Base-by-base conservation (phyloP, 139 green algal genomes). In the Yamagishiella unicocca region DNA sequence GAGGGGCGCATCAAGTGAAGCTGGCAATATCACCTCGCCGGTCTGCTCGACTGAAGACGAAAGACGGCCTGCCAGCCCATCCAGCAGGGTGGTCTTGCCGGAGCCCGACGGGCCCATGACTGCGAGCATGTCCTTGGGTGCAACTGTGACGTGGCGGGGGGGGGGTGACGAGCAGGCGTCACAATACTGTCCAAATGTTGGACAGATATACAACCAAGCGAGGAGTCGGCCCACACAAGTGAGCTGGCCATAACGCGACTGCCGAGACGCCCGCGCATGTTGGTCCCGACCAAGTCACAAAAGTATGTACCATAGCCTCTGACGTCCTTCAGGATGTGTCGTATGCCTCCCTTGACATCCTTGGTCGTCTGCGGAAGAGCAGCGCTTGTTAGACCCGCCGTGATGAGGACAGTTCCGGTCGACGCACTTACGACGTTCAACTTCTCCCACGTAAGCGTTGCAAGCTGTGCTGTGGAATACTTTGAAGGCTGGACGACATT, bases 1-100 rank as follows among this genome's bases (percentile, higher is more conserved):
- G n/a, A n/a, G n/a, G n/a, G n/a, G n/a, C n/a, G n/a, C n/a, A n/a
- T n/a, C n/a, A n/a, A n/a, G n/a, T n/a, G n/a, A n/a, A n/a, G n/a
- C n/a, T n/a, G n/a, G n/a, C n/a, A 58, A 17, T 82, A 0, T 79
- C 58, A 77, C 78, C 19, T 68, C 29, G 54, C 79, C 80, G 31
- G 67, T 70, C 31, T 25, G 25, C 2, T 40, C 45, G 14, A 90
- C 35, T 12, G 71, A 74, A 10, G 31, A 4, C 6, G 55, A 27
- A 17, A 82, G 76, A 8, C 90, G 76, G 5, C 92, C 90, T 4
- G 88, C 84, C 31, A 93, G 82, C 0, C 66, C 83, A 64, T 93
- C 90, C 68, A 97, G 85, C 33, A 96, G 71, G 29, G 93, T 96
- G 24, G 62, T 76, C 76, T 91, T 90, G 58, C 87, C 87, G 43